These are phyloP conservation scores for Monosporozyma siamensis DNA, from an alignment of 805 yeast species.

Conservation along the genomic window DNA sequence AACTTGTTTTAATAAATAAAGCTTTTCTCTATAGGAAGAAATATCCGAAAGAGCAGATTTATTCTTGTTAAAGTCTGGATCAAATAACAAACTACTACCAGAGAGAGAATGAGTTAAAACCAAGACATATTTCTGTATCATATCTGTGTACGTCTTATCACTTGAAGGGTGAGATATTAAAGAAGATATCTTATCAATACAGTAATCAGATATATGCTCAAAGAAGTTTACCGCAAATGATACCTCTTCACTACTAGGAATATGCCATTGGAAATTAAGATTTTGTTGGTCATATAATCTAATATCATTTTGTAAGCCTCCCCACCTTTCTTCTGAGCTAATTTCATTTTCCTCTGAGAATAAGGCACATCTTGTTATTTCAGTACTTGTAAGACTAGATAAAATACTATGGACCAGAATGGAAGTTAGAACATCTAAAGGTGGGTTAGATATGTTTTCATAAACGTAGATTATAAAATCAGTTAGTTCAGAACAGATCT, in stretches of 20 bases:
- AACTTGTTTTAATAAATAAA: constrained; percentile 15
- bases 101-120: constrained; percentile 53
- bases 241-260: constrained; percentile 51
- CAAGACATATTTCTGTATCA: constrained; percentile 45
- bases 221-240: constrained; percentile 53
- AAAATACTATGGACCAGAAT: constrained; percentile 59
- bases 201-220: constrained; percentile 37
- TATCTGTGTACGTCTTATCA: constrained; percentile 53
- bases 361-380: constrained; percentile 48
- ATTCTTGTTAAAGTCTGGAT: constrained; percentile 49
- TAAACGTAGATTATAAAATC: constrained; percentile 29
- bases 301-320: constrained; percentile 54
- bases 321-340: constrained; percentile 53
- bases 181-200: constrained; percentile 36
- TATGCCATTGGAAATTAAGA: constrained; percentile 63
- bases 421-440: constrained; percentile 50
- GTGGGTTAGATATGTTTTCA: constrained; percentile 37
- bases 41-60: constrained; percentile 30
- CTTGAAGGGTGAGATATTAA: constrained; percentile 17
- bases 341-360: constrained; percentile 38
- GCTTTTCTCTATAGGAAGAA: constrained; percentile 7
- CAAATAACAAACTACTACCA: constrained; percentile 66
- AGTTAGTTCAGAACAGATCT: constrained; percentile 37
- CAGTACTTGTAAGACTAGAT: constrained; percentile 52
- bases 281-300: constrained; percentile 40